Evolutionary conservation across 208 protist genomes (phyloP).

Genomic region (Trypanosoma brucei): DNA sequence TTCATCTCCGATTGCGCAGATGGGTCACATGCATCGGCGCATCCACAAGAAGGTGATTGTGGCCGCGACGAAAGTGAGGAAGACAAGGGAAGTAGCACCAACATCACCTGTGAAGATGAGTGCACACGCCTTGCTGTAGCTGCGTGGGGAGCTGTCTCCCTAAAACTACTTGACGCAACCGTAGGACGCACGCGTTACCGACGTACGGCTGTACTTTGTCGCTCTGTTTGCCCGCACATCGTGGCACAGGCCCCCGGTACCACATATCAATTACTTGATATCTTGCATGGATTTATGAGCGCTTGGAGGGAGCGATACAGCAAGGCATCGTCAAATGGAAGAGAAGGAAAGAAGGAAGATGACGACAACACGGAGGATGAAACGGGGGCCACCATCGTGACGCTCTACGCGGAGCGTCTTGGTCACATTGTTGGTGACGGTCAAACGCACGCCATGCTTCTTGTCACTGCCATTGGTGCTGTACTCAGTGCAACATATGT

Average conservation of each 20-base stretch:
- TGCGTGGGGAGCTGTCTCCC: conserved; percentile 31
- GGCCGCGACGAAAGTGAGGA: background rate
- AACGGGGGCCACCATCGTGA: conserved; percentile 22
- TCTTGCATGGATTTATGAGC: conserved; percentile 22
- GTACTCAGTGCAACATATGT: conserved; percentile 48
- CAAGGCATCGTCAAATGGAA: background rate
- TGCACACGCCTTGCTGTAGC: conserved; percentile 6
- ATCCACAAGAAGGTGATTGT: background rate
- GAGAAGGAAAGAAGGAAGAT: conserved; percentile 7
- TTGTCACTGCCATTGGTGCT: conserved; percentile 40
- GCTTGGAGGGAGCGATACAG: conserved; percentile 22
- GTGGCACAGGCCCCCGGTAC: conserved; percentile 52
- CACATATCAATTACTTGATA: conserved; percentile 25
- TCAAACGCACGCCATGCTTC: conserved; percentile 39
- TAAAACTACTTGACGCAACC: conserved; percentile 41
- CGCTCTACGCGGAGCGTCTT: conserved; percentile 26
- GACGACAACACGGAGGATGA: background rate
- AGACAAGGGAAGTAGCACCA: background rate
- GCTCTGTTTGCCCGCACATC: conserved; percentile 54
- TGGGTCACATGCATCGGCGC: background rate
- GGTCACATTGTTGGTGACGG: conserved; percentile 39
- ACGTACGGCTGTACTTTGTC: conserved; percentile 62
- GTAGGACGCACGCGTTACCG: conserved; percentile 58
- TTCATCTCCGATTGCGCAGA: conserved; percentile 38
- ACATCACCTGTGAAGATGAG: background rate